Base-by-base conservation (phyloP, 169 alveolate genomes). In the Babesia divergens region DNA sequence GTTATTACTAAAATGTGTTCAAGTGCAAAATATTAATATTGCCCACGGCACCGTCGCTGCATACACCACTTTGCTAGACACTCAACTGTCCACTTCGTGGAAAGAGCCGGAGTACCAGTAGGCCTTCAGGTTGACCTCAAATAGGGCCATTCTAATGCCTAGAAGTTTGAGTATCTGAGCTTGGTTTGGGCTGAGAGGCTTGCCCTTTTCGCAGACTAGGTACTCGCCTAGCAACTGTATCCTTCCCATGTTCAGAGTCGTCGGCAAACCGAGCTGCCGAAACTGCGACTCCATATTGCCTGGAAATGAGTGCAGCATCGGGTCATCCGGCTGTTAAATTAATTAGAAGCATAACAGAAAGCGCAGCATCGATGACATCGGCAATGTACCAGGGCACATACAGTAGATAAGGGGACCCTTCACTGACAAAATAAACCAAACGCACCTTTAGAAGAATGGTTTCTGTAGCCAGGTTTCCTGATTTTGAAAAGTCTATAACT, bases 261-360 rank as follows among this genome's bases (percentile, higher is more conserved):
- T 77, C 14, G 86, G 86, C 49, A 77, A 2, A 8, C 86, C 86
- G 26, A 77, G 56, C 14, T 69, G 65, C 54, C 86, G 18, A 26
- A 77, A 68, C 35, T 77, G 86, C 6, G 86, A 77, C 82, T 77
- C 86, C 86, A 77, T 77, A 38, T 53, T 67, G 49, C 86, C 86
- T 6, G 86, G 86, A 20, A 77, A 53, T 31, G 32, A 66, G 16
- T 59, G 56, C n/a, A 77, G 52, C 26, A 54, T 20, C 3, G 51
- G 50, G 2, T 72, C 86, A 5, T 42, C 83, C 26, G 54, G 76
- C 84, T 75, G 65, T 1, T 18, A 18, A n/a, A n/a, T n/a, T n/a
- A n/a, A n/a, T n/a, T 42, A 2, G 49, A 42, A 1, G 5, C 1
- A 42, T 42, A 20, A 16, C 49, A 13, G 3, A 20, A 20, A 16